These are phyloP conservation scores for Fragaria iinumae DNA, from an alignment of 306 rosid species.

Conservation along the genomic window DNA sequence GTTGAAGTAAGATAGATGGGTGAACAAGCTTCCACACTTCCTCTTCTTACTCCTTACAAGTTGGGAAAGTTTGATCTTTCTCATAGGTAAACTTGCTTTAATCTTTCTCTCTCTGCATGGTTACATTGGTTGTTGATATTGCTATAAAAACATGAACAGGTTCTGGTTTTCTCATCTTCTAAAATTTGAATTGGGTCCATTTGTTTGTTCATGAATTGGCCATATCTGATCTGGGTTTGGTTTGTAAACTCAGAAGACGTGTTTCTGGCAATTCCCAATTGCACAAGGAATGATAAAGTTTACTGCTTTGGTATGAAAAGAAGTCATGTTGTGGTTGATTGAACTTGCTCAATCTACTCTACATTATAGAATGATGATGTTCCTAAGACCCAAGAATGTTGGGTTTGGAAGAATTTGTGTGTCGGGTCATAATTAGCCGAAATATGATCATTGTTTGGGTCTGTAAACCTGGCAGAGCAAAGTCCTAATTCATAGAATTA, in stretches of 20 bases:
- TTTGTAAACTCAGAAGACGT: not conserved
- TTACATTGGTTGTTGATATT: no score
- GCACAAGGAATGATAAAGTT: not conserved
- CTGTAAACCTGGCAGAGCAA: not conserved
- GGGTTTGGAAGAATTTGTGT: no score
- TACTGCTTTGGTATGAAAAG: not conserved
- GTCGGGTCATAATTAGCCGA: not conserved
- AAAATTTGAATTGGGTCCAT: no score
- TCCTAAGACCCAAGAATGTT: no score
- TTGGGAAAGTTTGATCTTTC: constrained; percentile 47
- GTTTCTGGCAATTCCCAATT: not conserved
- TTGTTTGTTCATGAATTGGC: no score
- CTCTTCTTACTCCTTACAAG: constrained; percentile 41
- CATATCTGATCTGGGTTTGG: not conserved
- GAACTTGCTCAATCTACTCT: no score
- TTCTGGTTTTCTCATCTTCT: not conserved
- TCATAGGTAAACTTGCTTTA: constrained; percentile 36
- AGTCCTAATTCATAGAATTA: not conserved
- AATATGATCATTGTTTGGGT: not conserved
- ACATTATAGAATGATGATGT: no score
- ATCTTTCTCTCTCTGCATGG: not conserved
- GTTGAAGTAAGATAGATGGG: not conserved
- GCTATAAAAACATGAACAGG: not conserved
- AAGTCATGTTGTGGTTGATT: no score
- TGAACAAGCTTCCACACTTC: constrained; percentile 2